Evolutionary conservation across 2,329 filamentous ascomycete species (phyloP), one percentile per base, ranked within the genome.

Genomic region (Cadophora luteo-olivacea): DNA sequence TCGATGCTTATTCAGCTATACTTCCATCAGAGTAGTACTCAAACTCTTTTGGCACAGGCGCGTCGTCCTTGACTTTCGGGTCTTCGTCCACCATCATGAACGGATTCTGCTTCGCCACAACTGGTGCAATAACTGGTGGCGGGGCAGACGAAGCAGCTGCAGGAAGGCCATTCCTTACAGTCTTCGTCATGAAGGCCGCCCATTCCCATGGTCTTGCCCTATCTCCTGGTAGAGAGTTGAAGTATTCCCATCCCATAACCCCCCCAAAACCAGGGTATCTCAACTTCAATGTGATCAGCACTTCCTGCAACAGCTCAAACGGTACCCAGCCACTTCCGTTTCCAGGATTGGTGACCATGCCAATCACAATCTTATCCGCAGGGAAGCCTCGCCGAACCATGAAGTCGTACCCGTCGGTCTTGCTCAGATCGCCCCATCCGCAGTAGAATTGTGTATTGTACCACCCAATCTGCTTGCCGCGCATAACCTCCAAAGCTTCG

Each of bases 381-480:
- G 86, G 83, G 90, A 92, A 97, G 9, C 93, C 93, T 55, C 85
- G 83, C 16, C 82, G 81, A 36, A 88, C 78, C 64, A 88, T 84
- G 62, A 82, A 80, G 67, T 87, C 84, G 75, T 85, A 87, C 75
- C 82, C 83, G 25, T 77, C 75, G 2, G 82, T 83, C 16, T 79
- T 77, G 36, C 68, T 75, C 61, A 80, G 60, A 67, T 78, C 76
- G 22, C 77, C 77, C 90, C 93, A 97, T 1, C 93, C 93, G 77
- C 92, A 96, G 84, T 97, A 97, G 80, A 97, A 97, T 77, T 97
- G 94, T 6, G 91, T 85, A 77, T 97, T 97, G 79, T 97, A 97
- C 88, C 93, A 97, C 2, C 85, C 84, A 33, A 97, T 91, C 54
- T 90, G 85, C 19, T 79, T 80, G 0, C 90, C 90, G 6, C 87